Evolutionary conservation across 441 rosid genomes (phyloP).

Genomic region (Sinapis alba): DNA sequence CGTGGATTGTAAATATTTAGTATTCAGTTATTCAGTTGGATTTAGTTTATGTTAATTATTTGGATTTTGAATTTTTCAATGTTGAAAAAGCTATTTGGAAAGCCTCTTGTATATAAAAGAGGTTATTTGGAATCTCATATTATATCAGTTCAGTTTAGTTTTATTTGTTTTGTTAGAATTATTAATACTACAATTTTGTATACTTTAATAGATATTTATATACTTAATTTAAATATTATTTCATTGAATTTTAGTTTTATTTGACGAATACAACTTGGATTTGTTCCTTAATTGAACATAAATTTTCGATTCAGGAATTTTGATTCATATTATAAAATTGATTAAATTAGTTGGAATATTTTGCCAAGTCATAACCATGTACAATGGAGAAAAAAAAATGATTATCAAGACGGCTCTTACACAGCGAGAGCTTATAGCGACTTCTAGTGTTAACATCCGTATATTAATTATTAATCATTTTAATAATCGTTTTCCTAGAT

Average conservation of each 20-base stretch:
- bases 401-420: slow-evolving; percentile 25
- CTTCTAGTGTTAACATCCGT: slow-evolving; percentile 22
- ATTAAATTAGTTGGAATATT: neutral
- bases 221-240: neutral
- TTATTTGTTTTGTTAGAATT: neutral
- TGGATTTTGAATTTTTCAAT: neutral
- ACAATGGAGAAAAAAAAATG: neutral
- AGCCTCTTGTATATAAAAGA: neutral
- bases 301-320: neutral
- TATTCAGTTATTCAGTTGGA: neutral
- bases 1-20: neutral
- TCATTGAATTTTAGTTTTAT: neutral
- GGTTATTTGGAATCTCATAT: neutral
- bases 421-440: slow-evolving; percentile 4
- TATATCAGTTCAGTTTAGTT: neutral
- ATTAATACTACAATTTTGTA: neutral
- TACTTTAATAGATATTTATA: neutral
- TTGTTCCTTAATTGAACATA: neutral
- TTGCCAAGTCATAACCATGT: neutral
- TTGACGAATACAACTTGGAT: neutral
- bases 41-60: neutral
- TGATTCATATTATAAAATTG: neutral
- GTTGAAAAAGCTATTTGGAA: neutral
- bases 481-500: neutral
- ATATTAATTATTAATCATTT: neutral